Conservation (phyloP, 495 filamentous ascomycete genomes). For the Podospora pseudopauciseta region DNA sequence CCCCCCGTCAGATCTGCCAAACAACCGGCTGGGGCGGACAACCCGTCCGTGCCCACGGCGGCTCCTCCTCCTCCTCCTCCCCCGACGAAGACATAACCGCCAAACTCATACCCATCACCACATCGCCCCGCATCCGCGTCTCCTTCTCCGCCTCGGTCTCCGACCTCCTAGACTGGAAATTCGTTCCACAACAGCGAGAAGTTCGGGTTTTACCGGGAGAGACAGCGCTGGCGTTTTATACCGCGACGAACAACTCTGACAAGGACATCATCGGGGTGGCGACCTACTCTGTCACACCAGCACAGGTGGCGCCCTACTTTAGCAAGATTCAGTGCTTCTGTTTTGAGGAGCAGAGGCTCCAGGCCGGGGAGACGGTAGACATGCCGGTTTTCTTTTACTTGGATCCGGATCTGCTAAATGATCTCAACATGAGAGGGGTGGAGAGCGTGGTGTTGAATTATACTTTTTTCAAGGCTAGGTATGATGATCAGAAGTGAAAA, state of each 20-base stretch:
- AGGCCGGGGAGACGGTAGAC: constrained; percentile 94
- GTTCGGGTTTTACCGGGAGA: constrained; percentile 93
- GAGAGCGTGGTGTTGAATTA: constrained; percentile 94
- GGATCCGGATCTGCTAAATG: constrained; percentile 89
- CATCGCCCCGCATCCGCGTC: constrained; percentile 81
- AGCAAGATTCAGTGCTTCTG: constrained; percentile 99
- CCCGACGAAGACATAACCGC: constrained; percentile 61
- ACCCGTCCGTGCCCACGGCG: constrained; percentile 75
- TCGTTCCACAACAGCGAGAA: constrained; percentile 93
- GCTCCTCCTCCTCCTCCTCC: constrained; percentile 25
- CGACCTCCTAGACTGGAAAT: constrained; percentile 95
- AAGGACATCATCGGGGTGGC: constrained; percentile 96
- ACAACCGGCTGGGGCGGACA: constrained; percentile 94
- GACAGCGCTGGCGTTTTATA: constrained; percentile 97
- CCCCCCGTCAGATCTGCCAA: constrained; percentile 74
- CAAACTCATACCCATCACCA: constrained; percentile 74
- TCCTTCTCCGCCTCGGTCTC: constrained; percentile 95
- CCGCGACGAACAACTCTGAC: constrained; percentile 82
- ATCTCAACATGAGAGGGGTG: constrained; percentile 87
- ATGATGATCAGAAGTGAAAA: not conserved
- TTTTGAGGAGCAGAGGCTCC: constrained; percentile 90
- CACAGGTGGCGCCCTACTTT: constrained; percentile 95
- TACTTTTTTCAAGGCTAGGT: constrained; percentile 75
- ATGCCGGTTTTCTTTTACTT: constrained; percentile 99
- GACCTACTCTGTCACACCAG: constrained; percentile 95